Percentiles rank a stretch among this genome's conserved stretches.
phyloP scores from a whole-genome alignment of 192 early-diverging fungal genomes.

The Coemansia sp. region DNA sequence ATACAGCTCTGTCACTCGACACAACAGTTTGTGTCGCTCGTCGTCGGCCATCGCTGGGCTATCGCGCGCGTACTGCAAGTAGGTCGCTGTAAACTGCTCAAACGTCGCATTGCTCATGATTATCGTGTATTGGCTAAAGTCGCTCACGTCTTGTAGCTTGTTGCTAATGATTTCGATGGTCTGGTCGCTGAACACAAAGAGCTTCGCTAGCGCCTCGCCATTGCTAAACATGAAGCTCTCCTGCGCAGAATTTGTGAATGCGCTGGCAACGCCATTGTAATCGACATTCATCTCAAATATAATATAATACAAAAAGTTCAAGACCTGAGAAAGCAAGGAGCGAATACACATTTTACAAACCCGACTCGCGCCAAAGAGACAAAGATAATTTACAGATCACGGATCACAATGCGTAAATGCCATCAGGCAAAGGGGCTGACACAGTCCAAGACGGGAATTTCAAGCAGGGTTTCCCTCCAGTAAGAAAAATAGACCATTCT shows the following conservation, averaged over 20 bases:
- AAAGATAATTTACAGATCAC: too few relatives aligned
- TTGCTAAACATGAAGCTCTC: constrained; percentile 41
- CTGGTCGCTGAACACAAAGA: constrained; percentile 44
- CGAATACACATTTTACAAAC: not conserved
- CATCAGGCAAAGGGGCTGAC: too few relatives aligned
- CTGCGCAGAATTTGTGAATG: constrained; percentile 44
- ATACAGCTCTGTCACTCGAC: constrained; percentile 33
- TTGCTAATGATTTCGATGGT: constrained; percentile 20
- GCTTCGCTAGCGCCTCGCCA: constrained; percentile 36
- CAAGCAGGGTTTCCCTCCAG: not conserved
- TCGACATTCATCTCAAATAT: constrained; percentile 26
- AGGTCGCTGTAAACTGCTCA: constrained; percentile 35
- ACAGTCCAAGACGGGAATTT: too few relatives aligned
- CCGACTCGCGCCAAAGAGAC: too few relatives aligned
- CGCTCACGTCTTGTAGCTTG: constrained; percentile 24
- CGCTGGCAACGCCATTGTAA: constrained; percentile 30
- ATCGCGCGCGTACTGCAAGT: constrained; percentile 46
- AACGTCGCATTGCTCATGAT: constrained; percentile 26
- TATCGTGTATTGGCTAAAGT: constrained; percentile 42
- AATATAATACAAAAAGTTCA: not conserved
- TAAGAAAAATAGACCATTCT: not conserved
- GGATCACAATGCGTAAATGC: too few relatives aligned
- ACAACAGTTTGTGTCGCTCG: constrained; percentile 22
- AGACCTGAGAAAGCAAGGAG: not conserved
- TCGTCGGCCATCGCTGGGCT: constrained; percentile 11